Base-by-base conservation (phyloP, 371 early-diverging fungal genomes). In the Saksenaea oblongispora region DNA sequence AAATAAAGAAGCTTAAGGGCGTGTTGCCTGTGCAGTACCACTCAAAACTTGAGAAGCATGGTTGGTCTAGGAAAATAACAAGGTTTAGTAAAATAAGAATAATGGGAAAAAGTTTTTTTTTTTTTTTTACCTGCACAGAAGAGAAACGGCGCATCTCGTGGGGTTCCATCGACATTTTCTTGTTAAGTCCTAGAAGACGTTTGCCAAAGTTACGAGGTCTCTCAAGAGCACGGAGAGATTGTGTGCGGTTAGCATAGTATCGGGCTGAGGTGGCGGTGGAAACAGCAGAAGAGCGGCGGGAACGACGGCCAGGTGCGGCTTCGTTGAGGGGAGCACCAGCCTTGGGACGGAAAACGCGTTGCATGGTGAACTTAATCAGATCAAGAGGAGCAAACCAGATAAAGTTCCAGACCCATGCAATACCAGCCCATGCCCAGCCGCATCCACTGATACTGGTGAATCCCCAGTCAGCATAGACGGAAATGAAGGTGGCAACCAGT, bases 301-400 rank as follows among this genome's bases (percentile, higher is more conserved):
- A 74, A 4, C 65, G 58, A n/a, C 58, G 34, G 28, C 27, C 56
- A 56, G 68, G 56, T 10, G 58, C 34, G 1, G 54, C 57, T 22
- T 72, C 75, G 36, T 74, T 70, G 68, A 61, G 44, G 37, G 73
- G 71, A 62, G 61, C 64, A 41, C 74, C 61, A 44, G 73, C 64
- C 22, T 47, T 47, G n/a, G 51, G 78, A 61, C 71, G 73, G 70
- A 83, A 78, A 61, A 65, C 13, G 15, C 61, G 58, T 27, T 81
- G 84, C 74, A 88, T 82, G 53, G 70, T 84, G 63, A 88, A 88
- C 71, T 87, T 87, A 75, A 87, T 72, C 28, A 84, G 69, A 67
- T 87, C 87, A 34, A 87, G 65, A 22, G 87, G 87, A 55, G 83
- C 64, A 67, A 84, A 87, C 87, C 87, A 87, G 51, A 86, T 67